A percentile compares a stretch with the other conserved stretches of the same genome.
Conservation (phyloP, 1,284 basidiomycete genomes). For the Leccinum holopus region DNA sequence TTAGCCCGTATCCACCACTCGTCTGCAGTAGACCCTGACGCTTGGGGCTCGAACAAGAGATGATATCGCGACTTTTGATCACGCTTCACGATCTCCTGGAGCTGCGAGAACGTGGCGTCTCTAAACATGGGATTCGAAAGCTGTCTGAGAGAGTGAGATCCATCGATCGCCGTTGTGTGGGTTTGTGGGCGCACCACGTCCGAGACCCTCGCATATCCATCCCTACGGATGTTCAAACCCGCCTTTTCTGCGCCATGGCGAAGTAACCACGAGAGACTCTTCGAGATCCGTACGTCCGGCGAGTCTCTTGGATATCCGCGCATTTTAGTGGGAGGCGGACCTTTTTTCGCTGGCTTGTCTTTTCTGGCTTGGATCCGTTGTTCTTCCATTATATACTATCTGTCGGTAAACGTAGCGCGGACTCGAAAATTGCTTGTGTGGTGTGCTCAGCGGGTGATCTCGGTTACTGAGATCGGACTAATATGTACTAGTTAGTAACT, state of each 20-base stretch:
- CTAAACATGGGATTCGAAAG: conserved; percentile 53
- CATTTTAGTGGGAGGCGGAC: conserved; percentile 20
- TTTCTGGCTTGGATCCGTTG: not conserved
- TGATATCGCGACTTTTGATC: conserved; percentile 82
- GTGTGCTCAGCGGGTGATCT: not conserved
- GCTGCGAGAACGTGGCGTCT: conserved; percentile 50
- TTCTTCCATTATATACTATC: conserved; percentile 12
- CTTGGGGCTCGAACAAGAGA: conserved; percentile 59
- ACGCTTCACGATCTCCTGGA: conserved; percentile 71
- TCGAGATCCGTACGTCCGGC: conserved; percentile 43
- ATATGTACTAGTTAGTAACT: no score
- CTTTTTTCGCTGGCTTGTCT: conserved; percentile 13
- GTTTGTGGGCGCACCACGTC: conserved; percentile 50
- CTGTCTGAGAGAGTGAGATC: conserved; percentile 34
- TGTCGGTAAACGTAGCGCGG: not conserved
- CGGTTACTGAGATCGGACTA: not conserved
- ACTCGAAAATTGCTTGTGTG: conserved; percentile 3
- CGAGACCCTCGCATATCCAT: conserved; percentile 63
- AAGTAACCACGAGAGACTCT: conserved; percentile 66
- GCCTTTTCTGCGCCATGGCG: conserved; percentile 69
- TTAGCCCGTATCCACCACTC: conserved; percentile 89
- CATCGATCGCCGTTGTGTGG: not conserved
- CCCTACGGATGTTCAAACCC: conserved; percentile 55
- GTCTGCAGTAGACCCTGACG: conserved; percentile 32
- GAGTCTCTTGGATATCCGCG: conserved; percentile 30